phyloP scores from a whole-genome alignment of 208 protist genomes.

The Perkinsela sp. region DNA sequence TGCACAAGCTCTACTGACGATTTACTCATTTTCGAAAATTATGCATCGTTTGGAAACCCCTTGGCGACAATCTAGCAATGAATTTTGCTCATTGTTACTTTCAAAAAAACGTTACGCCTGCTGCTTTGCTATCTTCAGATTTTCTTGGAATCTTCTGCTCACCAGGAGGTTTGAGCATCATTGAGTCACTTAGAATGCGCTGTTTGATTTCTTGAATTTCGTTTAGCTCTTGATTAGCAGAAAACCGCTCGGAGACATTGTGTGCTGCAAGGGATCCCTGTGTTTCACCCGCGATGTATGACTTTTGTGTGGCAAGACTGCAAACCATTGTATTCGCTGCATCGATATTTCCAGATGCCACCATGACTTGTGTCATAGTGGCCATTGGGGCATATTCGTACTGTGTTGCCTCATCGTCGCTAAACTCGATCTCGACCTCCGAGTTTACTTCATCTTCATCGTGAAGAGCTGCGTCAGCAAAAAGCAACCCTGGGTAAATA shows the following conservation, averaged over 20 bases:
- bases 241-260: background rate
- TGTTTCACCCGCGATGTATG: too few relatives aligned
- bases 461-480: constrained; percentile 55
- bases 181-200: background rate
- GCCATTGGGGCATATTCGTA: constrained; percentile 40
- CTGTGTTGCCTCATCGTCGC: constrained; percentile 49
- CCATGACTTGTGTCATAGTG: background rate
- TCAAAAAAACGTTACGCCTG: too few relatives aligned
- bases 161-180: too few relatives aligned
- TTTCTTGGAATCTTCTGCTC: too few relatives aligned
- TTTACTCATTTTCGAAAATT: too few relatives aligned
- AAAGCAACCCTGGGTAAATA: constrained; percentile 50
- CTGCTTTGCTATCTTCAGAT: too few relatives aligned
- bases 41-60: too few relatives aligned
- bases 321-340: background rate
- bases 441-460: constrained; percentile 37
- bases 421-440: constrained; percentile 49
- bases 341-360: background rate
- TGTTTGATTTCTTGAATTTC: background rate
- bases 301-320: background rate
- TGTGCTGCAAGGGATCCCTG: too few relatives aligned
- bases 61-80: too few relatives aligned
- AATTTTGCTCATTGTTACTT: too few relatives aligned
- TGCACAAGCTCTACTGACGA: too few relatives aligned
- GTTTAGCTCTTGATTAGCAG: background rate